phyloP scores from a whole-genome alignment of 495 filamentous ascomycete genomes.

The Glarea lozoyensis region DNA sequence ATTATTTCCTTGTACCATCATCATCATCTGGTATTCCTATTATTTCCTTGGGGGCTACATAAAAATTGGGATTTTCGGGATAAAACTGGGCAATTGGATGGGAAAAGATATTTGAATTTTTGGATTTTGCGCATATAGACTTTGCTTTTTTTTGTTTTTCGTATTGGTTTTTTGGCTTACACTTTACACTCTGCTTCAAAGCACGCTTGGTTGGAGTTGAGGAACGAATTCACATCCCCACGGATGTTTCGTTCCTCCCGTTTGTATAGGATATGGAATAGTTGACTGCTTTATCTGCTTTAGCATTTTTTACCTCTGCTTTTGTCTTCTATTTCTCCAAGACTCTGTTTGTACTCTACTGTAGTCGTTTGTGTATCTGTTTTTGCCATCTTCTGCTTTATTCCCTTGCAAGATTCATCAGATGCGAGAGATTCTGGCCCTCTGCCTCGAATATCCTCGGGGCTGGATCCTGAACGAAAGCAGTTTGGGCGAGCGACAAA shows the following conservation, averaged over 20 bases:
- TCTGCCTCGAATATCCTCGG: constrained; percentile 8
- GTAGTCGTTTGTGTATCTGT: constrained; percentile 3
- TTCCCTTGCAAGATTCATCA: neutral
- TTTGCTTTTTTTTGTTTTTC: too few species aligned
- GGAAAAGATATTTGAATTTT: constrained; percentile 12
- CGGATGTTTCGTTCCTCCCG: constrained; percentile 9
- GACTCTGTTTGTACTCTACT: constrained; percentile 1
- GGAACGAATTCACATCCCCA: constrained; percentile 8
- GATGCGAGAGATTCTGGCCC: neutral
- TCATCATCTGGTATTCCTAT: constrained; percentile 3
- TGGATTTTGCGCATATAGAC: constrained; percentile 21
- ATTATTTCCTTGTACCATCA: constrained; percentile 14
- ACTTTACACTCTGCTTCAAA: too few species aligned
- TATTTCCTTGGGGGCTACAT: constrained; percentile 16
- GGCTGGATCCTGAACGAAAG: constrained; percentile 14
- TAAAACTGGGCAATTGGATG: constrained; percentile 14
- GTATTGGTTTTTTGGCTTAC: neutral
- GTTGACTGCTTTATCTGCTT: constrained; percentile 1
- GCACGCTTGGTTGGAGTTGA: constrained; percentile 9
- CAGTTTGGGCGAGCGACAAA: neutral
- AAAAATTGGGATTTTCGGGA: constrained; percentile 18
- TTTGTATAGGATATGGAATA: constrained; percentile 16
- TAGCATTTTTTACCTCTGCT: neutral
- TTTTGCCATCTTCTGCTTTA: constrained; percentile 1
- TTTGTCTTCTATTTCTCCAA: neutral